phyloP scores from a whole-genome alignment of 208 protist genomes.

The Wallacemonas sp. region DNA sequence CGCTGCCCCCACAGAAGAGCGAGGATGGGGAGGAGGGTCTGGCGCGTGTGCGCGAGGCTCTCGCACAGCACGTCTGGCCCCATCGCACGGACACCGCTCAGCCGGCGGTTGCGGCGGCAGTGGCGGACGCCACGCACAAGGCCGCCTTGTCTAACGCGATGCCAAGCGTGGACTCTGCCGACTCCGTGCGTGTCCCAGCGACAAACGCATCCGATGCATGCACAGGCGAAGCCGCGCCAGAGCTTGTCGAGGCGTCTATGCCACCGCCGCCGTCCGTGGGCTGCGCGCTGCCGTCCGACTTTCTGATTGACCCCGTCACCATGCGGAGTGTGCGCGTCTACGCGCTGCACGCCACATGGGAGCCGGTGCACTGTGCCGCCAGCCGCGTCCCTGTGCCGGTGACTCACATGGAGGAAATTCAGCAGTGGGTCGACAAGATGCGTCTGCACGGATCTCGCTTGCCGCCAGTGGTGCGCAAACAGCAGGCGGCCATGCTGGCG shows the following conservation, averaged over 20 bases:
- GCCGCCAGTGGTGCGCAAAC: slow-evolving; percentile 28
- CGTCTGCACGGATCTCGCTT: slow-evolving; percentile 53
- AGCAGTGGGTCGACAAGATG: slow-evolving; percentile 70
- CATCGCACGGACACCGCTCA: slow-evolving; percentile 1
- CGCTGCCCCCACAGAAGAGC: too few species aligned
- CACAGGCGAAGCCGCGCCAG: not conserved
- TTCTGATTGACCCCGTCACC: slow-evolving; percentile 61
- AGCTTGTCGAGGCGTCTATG: not conserved
- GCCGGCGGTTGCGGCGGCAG: too few species aligned
- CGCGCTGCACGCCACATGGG: slow-evolving; percentile 25
- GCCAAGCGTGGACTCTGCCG: too few species aligned
- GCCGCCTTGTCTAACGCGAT: too few species aligned
- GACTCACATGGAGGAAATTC: slow-evolving; percentile 29
- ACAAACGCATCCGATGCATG: not conserved
- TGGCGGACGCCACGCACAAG: too few species aligned
- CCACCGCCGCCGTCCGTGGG: too few species aligned
- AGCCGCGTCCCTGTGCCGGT: too few species aligned
- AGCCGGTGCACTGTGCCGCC: too few species aligned
- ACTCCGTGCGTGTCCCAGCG: not conserved
- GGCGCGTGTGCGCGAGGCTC: slow-evolving; percentile 42
- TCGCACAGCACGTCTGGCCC: slow-evolving; percentile 70
- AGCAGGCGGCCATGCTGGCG: slow-evolving; percentile 63
- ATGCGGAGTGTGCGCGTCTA: slow-evolving; percentile 44
- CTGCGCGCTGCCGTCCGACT: slow-evolving; percentile 54
- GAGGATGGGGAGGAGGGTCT: slow-evolving; percentile 20